A percentile compares a stretch with the other conserved stretches of the same genome.
phyloP scores from a whole-genome alignment of 345 rosid species.

The Euphorbia peplus region DNA sequence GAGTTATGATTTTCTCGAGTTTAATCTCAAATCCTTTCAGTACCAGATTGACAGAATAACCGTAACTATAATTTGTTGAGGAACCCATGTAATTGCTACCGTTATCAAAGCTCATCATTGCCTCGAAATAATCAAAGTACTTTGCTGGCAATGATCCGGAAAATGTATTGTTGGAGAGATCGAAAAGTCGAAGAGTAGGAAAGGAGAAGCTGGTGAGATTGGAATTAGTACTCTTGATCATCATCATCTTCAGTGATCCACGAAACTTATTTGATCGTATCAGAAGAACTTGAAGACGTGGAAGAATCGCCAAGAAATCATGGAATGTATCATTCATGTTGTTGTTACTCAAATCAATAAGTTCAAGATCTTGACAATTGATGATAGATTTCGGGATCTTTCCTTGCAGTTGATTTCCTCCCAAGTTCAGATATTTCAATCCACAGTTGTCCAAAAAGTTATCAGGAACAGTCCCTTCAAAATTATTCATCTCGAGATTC shows the following conservation, averaged over 20 bases:
- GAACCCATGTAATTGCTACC: not conserved
- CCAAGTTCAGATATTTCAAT: conserved; percentile 4
- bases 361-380: conserved; percentile 13
- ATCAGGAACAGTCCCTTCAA: conserved; percentile 9
- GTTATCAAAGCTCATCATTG: not conserved
- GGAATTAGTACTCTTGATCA: no score
- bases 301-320: conserved; percentile 9
- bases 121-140: not conserved
- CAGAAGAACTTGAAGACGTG: not conserved
- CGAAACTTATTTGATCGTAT: conserved; percentile 15
- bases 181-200: not conserved
- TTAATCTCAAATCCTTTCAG: not conserved
- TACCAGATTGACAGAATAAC: not conserved
- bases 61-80: no score
- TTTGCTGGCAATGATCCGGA: not conserved
- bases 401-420: conserved; percentile 13
- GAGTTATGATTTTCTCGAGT: not conserved
- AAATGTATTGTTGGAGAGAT: conserved; percentile 15
- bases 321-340: conserved; percentile 13
- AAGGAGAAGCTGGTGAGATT: not conserved
- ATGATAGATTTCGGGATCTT: conserved; percentile 13
- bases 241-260: not conserved
- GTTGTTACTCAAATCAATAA: conserved; percentile 17
- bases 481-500: not conserved
- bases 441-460: not conserved